Percentiles rank a stretch among this genome's conserved stretches.
phyloP scores from a whole-genome alignment of 805 yeast genomes.

The Ogataea glucozyma region DNA sequence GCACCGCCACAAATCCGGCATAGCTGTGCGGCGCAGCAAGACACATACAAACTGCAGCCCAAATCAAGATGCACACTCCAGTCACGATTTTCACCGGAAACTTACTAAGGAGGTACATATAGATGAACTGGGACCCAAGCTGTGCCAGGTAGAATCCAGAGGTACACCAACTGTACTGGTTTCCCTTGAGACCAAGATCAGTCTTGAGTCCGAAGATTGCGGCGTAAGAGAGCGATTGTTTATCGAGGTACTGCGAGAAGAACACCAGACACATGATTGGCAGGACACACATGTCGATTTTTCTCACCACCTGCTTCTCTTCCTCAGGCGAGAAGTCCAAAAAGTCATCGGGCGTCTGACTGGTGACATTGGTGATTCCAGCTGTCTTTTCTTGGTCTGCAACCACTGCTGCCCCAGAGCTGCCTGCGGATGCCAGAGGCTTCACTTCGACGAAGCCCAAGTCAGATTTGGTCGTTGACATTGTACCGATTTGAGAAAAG shows the following conservation, averaged over 20 bases:
- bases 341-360: slow-evolving; percentile 3
- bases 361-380: neutral
- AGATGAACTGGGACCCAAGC: slow-evolving; percentile 50
- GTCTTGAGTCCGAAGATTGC: slow-evolving; percentile 54
- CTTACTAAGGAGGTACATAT: slow-evolving; percentile 51
- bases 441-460: neutral
- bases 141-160: slow-evolving; percentile 41
- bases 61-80: slow-evolving; percentile 47
- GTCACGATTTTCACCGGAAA: slow-evolving; percentile 56
- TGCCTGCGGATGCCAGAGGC: no score
- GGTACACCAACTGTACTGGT: slow-evolving; percentile 35
- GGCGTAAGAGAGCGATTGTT: slow-evolving; percentile 37
- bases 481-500: no score
- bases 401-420: no score
- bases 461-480: no score
- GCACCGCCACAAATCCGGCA: slow-evolving; percentile 46
- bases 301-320: slow-evolving; percentile 37
- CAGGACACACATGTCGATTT: slow-evolving; percentile 39
- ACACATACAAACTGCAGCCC: slow-evolving; percentile 62
- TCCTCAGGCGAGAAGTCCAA: slow-evolving; percentile 23
- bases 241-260: slow-evolving; percentile 24
- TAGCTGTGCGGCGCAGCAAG: slow-evolving; percentile 44
- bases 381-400: slow-evolving; percentile 3
- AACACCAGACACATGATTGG: slow-evolving; percentile 34
- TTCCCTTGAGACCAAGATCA: slow-evolving; percentile 50